Conservation (phyloP, 2,329 filamentous ascomycete genomes). For the Pseudopithomyces chartarum region DNA sequence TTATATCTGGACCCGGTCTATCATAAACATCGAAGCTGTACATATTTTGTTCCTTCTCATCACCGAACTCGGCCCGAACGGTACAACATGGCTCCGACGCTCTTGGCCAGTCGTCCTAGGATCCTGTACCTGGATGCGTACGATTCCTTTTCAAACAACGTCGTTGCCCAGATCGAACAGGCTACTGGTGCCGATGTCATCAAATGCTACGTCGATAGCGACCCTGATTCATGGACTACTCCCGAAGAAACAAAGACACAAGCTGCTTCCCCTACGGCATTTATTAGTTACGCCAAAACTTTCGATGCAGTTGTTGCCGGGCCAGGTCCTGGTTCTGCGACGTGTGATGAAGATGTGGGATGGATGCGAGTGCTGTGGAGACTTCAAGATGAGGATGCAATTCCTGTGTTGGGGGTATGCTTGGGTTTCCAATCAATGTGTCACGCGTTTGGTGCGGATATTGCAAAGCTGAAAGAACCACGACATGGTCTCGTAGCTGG, state of each 20-base stretch:
- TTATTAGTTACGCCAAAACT: conserved; percentile 53
- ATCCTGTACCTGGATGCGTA: conserved; percentile 94
- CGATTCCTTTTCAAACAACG: conserved; percentile 97
- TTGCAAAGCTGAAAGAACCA: conserved; percentile 71
- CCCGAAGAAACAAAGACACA: conserved; percentile 24
- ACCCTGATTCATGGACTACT: conserved; percentile 26
- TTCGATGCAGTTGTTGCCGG: conserved; percentile 90
- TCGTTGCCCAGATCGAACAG: conserved; percentile 78
- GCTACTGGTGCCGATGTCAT: conserved; percentile 70
- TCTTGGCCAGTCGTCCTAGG: conserved; percentile 38
- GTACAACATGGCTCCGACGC: conserved; percentile 33
- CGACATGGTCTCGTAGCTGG: conserved; percentile 80
- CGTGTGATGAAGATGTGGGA: conserved; percentile 75
- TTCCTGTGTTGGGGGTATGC: conserved; percentile 88
- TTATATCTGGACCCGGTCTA: not conserved
- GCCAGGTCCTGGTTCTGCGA: conserved; percentile 85
- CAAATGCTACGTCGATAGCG: conserved; percentile 71
- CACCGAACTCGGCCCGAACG: not conserved
- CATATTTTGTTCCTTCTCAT: not conserved
- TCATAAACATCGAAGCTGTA: not conserved
- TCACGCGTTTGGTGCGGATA: conserved; percentile 67
- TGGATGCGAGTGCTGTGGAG: conserved; percentile 79
- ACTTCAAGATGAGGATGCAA: conserved; percentile 60
- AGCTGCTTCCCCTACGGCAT: conserved; percentile 33
- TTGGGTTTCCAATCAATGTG: conserved; percentile 86